Conservation (phyloP, 192 early-diverging fungal species). For the Podila epigama region DNA sequence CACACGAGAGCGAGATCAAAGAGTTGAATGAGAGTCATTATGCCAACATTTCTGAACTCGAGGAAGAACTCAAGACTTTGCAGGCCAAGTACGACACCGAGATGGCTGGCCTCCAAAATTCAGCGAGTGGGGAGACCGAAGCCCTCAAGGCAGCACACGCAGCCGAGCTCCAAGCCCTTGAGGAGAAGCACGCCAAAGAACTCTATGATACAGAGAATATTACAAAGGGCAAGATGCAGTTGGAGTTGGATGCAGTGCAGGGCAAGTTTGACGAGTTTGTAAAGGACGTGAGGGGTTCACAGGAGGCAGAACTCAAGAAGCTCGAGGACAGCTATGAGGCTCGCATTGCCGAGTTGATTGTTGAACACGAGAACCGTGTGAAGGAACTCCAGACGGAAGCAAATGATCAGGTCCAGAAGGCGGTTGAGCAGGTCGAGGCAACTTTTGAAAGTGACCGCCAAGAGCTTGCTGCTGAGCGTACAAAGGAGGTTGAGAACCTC, state of each 20-base stretch:
- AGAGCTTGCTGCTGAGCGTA: constrained; percentile 22
- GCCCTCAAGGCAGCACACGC: constrained; percentile 32
- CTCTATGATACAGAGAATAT: constrained; percentile 27
- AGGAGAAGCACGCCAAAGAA: constrained; percentile 29
- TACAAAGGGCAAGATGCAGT: constrained; percentile 45
- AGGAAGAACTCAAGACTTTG: constrained; percentile 23
- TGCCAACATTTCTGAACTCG: constrained; percentile 13
- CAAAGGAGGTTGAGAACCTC: constrained; percentile 28
- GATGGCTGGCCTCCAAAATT: constrained; percentile 3
- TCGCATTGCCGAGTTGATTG: constrained; percentile 36
- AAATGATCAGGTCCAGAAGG: constrained; percentile 33
- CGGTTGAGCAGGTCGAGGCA: constrained; percentile 41
- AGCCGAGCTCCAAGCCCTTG: constrained; percentile 32
- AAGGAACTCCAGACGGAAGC: constrained; percentile 31
- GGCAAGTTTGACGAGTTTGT: constrained; percentile 36
- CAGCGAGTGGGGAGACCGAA: constrained; percentile 7
- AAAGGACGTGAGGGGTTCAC: constrained; percentile 22
- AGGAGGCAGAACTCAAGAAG: constrained; percentile 32
- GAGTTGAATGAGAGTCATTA: constrained; percentile 21
- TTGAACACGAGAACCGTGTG: constrained; percentile 28
- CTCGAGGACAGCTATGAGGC: constrained; percentile 36
- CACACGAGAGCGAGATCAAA: constrained; percentile 29
- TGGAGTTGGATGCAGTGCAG: constrained; percentile 36
- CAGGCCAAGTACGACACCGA: constrained; percentile 39
- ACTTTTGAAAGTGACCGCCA: constrained; percentile 38